These are phyloP conservation scores for Cocos nucifera DNA, from an alignment of 176 grass and related monocot species.

Conservation along the genomic window DNA sequence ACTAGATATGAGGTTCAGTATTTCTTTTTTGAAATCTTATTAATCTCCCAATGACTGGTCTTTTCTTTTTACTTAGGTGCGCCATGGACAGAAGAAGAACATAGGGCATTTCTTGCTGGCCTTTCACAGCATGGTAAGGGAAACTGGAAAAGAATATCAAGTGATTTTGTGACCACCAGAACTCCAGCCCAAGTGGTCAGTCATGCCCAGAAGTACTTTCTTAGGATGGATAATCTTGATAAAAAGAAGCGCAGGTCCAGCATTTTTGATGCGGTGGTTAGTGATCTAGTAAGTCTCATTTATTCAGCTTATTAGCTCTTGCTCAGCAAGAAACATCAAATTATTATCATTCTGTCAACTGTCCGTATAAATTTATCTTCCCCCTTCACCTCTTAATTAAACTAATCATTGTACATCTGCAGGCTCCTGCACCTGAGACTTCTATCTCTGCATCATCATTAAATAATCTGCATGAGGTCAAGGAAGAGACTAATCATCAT, in stretches of 20 bases:
- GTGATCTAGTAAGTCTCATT: constrained; percentile 26
- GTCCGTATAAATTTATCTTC: neutral
- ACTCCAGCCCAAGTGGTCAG: constrained; percentile 68
- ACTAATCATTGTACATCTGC: constrained; percentile 6
- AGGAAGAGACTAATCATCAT: constrained; percentile 29
- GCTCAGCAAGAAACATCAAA: neutral
- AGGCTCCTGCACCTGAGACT: constrained; percentile 36
- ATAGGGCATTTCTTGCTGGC: constrained; percentile 60
- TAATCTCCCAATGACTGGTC: neutral
- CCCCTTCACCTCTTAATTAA: too few relatives aligned
- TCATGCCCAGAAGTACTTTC: constrained; percentile 68
- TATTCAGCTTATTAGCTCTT: constrained; percentile 10
- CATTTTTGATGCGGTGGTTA: constrained; percentile 55
- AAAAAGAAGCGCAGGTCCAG: constrained; percentile 62
- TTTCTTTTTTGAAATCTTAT: constrained; percentile 6
- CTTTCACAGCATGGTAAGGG: constrained; percentile 60
- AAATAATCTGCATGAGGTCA: constrained; percentile 36
- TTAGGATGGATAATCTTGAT: constrained; percentile 44
- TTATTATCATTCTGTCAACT: constrained; percentile 15
- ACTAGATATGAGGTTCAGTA: too few relatives aligned
- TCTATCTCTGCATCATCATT: constrained; percentile 30
- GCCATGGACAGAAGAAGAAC: constrained; percentile 78
- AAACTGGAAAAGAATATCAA: constrained; percentile 60
- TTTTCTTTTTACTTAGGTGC: constrained; percentile 33
- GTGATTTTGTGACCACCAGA: constrained; percentile 48